Conservation (phyloP, 1,284 basidiomycete species). For the Bondarzewia mesenterica region DNA sequence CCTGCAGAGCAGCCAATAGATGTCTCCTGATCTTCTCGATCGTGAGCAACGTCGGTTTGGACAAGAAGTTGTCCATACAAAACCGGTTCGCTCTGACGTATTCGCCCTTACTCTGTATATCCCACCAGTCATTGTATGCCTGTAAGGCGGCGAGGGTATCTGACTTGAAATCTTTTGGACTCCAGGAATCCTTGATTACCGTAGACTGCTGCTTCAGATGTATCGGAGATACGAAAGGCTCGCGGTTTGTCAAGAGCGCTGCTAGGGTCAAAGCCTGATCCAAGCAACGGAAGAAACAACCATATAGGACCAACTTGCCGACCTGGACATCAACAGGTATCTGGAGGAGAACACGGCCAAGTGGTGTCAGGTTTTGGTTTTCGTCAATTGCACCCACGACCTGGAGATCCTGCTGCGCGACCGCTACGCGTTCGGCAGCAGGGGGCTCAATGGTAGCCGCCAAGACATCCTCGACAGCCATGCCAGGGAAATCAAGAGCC, state of each 20-base stretch:
- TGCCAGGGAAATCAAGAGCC: slow-evolving; percentile 86
- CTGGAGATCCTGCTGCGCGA: slow-evolving; percentile 77
- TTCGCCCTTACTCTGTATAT: slow-evolving; percentile 57
- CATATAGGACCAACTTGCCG: slow-evolving; percentile 85
- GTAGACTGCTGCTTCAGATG: slow-evolving; percentile 58
- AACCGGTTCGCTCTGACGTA: slow-evolving; percentile 68
- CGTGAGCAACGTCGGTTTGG: slow-evolving; percentile 75
- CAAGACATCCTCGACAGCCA: slow-evolving; percentile 85
- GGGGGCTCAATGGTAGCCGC: slow-evolving; percentile 87
- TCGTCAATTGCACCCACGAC: slow-evolving; percentile 87
- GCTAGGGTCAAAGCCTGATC: slow-evolving; percentile 87
- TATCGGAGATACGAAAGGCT: slow-evolving; percentile 85
- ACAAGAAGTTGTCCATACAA: slow-evolving; percentile 83
- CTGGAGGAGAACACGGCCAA: slow-evolving; percentile 85
- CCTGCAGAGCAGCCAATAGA: slow-evolving; percentile 71
- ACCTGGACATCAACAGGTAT: slow-evolving; percentile 88
- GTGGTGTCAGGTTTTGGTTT: slow-evolving; percentile 74
- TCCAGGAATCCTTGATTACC: slow-evolving; percentile 76
- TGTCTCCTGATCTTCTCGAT: slow-evolving; percentile 85
- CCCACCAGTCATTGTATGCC: slow-evolving; percentile 82
- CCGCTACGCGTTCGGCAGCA: slow-evolving; percentile 66
- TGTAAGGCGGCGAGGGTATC: slow-evolving; percentile 78
- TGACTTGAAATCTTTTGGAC: slow-evolving; percentile 73
- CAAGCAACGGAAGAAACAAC: slow-evolving; percentile 90
- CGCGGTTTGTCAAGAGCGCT: slow-evolving; percentile 83